phyloP scores from a whole-genome alignment of 129 eudicot species.

The Dittrichia graveolens region DNA sequence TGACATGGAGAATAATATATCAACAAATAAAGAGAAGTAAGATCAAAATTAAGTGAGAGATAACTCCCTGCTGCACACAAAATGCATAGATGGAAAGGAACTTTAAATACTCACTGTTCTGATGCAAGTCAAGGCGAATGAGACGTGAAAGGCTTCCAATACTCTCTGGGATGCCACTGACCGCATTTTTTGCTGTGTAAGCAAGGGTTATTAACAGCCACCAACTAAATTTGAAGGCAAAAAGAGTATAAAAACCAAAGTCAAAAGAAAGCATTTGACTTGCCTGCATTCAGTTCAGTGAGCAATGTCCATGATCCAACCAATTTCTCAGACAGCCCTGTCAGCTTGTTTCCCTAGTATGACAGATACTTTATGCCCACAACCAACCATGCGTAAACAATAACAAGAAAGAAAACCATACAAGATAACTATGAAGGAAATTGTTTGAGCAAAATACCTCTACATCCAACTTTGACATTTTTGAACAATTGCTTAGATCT shows the following conservation, averaged over 20 bases:
- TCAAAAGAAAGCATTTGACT: conserved; percentile 14
- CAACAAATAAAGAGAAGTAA: conserved; percentile 7
- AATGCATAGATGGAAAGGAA: neutral
- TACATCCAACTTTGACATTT: conserved; percentile 71
- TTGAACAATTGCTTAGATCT: conserved; percentile 74
- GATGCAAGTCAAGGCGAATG: conserved; percentile 91
- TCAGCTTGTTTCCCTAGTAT: conserved; percentile 83
- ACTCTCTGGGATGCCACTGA: conserved; percentile 70
- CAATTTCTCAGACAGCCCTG: conserved; percentile 52
- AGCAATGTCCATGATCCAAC: conserved; percentile 85
- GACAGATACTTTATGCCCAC: conserved; percentile 28
- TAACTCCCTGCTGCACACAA: too few relatives aligned
- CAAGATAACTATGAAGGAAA: neutral
- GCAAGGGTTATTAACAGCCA: neutral
- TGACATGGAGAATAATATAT: conserved; percentile 16
- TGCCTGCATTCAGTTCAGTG: conserved; percentile 90
- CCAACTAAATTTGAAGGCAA: neutral
- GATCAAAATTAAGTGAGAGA: neutral
- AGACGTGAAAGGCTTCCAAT: conserved; percentile 81
- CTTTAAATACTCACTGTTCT: conserved; percentile 66
- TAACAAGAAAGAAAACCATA: neutral
- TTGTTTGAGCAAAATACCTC: conserved; percentile 56
- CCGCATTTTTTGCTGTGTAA: conserved; percentile 71
- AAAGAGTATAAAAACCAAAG: neutral
- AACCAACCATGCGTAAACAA: neutral